Evolutionary conservation across 164 flowering plant species (phyloP).

Genomic region (Paratinospora sagittata): DNA sequence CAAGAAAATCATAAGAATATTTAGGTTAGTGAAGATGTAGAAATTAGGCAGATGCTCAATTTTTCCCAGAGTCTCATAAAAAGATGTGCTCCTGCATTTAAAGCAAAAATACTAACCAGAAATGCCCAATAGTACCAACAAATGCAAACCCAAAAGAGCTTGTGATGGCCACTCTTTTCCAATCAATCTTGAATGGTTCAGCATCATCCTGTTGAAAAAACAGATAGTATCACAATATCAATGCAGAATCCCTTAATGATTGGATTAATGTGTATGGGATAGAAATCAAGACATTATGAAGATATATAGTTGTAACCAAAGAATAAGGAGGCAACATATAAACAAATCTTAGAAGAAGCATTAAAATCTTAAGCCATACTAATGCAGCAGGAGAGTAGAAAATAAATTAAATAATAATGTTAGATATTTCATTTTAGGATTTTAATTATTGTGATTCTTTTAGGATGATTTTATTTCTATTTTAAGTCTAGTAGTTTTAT

Average conservation of each 20-base stretch:
- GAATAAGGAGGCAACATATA: too few species aligned
- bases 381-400: too few species aligned
- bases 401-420: too few species aligned
- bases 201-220: conserved; percentile 35
- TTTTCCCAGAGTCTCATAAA: not conserved
- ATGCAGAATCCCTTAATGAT: not conserved
- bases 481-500: too few species aligned
- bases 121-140: conserved; percentile 93
- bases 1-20: not conserved
- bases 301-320: too few species aligned
- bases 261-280: too few species aligned
- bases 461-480: too few species aligned
- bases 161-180: conserved; percentile 80
- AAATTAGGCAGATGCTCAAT: not conserved
- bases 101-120: conserved; percentile 48
- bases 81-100: not conserved
- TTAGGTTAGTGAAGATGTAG: not conserved
- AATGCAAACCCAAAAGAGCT: conserved; percentile 83
- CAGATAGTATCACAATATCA: not conserved
- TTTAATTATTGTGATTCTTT: too few species aligned
- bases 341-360: too few species aligned
- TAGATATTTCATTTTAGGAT: too few species aligned
- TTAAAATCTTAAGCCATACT: too few species aligned
- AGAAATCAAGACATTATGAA: too few species aligned
- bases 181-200: conserved; percentile 47